Evolutionary conservation across 148 eudicot species (phyloP).

Genomic region (Bassia scoparia): DNA sequence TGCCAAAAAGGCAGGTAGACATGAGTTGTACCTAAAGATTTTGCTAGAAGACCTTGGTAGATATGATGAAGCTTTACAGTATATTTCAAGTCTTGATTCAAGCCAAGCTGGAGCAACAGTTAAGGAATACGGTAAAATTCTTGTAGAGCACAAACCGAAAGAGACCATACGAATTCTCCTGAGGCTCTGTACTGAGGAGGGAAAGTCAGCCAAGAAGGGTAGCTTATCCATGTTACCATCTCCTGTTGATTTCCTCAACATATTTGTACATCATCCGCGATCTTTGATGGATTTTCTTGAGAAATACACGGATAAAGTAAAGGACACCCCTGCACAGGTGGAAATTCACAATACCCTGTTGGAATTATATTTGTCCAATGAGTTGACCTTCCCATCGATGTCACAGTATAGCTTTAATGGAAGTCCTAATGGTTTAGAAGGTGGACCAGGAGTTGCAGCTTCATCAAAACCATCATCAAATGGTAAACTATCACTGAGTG

Average conservation of each 20-base stretch:
- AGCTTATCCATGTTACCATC: slow-evolving; percentile 81
- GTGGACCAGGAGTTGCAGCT: slow-evolving; percentile 16
- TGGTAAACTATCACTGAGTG: slow-evolving; percentile 39
- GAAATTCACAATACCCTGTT: slow-evolving; percentile 88
- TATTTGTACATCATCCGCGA: slow-evolving; percentile 81
- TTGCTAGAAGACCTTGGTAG: slow-evolving; percentile 89
- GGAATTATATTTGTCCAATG: slow-evolving; percentile 83
- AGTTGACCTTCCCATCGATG: slow-evolving; percentile 70
- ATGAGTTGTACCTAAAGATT: slow-evolving; percentile 92
- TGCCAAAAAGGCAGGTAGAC: slow-evolving; percentile 93
- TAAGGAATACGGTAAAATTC: slow-evolving; percentile 89
- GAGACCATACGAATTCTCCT: slow-evolving; percentile 81
- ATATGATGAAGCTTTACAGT: slow-evolving; percentile 89
- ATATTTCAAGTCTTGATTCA: slow-evolving; percentile 79
- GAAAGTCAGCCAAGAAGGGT: slow-evolving; percentile 50
- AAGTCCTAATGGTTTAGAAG: slow-evolving; percentile 28
- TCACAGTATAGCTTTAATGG: slow-evolving; percentile 47
- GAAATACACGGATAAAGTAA: slow-evolving; percentile 78
- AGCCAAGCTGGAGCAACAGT: slow-evolving; percentile 94
- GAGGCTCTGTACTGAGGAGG: slow-evolving; percentile 93
- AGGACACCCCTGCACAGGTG: slow-evolving; percentile 91
- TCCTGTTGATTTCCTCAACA: slow-evolving; percentile 91
- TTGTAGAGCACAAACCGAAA: slow-evolving; percentile 82
- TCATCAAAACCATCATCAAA: slow-evolving; percentile 39
- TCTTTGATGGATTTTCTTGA: slow-evolving; percentile 91